Evolutionary conservation across 257 asterid genomes (phyloP), one percentile per base, ranked within the genome.

Genomic region (Galeopsis tetrahit): DNA sequence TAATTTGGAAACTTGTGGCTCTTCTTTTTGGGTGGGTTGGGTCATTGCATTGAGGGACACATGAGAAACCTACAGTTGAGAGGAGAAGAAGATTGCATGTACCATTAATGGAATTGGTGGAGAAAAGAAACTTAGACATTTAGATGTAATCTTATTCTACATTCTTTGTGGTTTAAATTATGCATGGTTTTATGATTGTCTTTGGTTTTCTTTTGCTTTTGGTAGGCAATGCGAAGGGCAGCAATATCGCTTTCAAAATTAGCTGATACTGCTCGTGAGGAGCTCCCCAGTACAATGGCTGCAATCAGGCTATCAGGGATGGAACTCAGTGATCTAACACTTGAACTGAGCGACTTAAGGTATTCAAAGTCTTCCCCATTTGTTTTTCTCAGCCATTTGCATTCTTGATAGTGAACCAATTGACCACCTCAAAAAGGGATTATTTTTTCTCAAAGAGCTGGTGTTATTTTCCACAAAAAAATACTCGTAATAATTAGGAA

Each of bases 281-380:
- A 93, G 86, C 84, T 89, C 66, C 98, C 97, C 49, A 84, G 96
- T 71, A 93, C 98, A 63, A 91, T 89, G 97, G 89, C 96, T 77
- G 97, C 97, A 40, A 64, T 91, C 74, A 88, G 96, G 82, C 82
- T 91, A 68, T 82, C 97, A 62, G 89, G 96, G 71, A 89, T 93
- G 93, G 97, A 91, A 80, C 83, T 93, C 77, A 91, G 97, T 84
- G 96, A 93, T 77, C 94, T 93, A 70, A 86, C 93, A 65, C 87
- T 91, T 69, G 97, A 91, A 83, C 69, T 93, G 63, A 91, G 86
- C 81, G 96, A 91, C 69, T 79, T 92, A 76, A 90, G 98, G 98
- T 92, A 81, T 21, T 67, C 60, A 33, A 68, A 52, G 58, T 57
- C 46, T 66, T 59, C 2, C 11, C 48, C 4, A 6, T 48, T 75